A percentile compares a stretch with the other conserved stretches of the same genome.
phyloP scores from a whole-genome alignment of 495 filamentous ascomycete species.

The Lepidopterella palustris region DNA sequence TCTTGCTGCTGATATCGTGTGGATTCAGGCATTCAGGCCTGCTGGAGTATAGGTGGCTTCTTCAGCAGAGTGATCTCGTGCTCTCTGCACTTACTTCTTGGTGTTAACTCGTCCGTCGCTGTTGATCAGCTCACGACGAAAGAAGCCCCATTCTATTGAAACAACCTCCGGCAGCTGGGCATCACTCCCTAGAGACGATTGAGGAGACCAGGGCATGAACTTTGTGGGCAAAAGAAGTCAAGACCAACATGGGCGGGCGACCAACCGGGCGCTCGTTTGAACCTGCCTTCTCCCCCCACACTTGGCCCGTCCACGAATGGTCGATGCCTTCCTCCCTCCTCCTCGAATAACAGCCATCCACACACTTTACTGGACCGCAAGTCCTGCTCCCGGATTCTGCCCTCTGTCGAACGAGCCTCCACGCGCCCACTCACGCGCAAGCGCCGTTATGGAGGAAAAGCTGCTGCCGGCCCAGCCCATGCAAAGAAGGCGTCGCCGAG shows the following conservation, averaged over 20 bases:
- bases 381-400: constrained; percentile 2
- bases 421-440: constrained; percentile 20
- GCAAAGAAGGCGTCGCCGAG: constrained; percentile 11
- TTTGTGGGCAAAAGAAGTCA: constrained; percentile 6
- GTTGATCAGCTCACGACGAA: constrained; percentile 14
- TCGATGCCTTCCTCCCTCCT: constrained; percentile 17
- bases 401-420: constrained; percentile 5
- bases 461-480: constrained; percentile 21
- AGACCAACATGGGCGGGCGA: constrained; percentile 1
- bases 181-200: background rate
- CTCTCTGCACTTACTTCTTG: background rate
- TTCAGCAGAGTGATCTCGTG: background rate
- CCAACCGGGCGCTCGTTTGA: constrained; percentile 18
- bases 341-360: constrained; percentile 5
- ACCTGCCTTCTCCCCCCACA: constrained; percentile 14
- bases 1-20: background rate
- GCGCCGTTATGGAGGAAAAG: constrained; percentile 15
- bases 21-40: background rate
- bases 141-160: background rate
- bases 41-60: constrained; percentile 5
- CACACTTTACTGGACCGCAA: constrained; percentile 20
- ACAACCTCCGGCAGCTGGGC: background rate
- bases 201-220: background rate
- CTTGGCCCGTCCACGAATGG: constrained; percentile 8
- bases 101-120: constrained; percentile 9